Percentiles rank a stretch among this genome's conserved stretches.
Evolutionary conservation across 257 asterid genomes (phyloP).

Genomic region (Solanum gracilifrons): DNA sequence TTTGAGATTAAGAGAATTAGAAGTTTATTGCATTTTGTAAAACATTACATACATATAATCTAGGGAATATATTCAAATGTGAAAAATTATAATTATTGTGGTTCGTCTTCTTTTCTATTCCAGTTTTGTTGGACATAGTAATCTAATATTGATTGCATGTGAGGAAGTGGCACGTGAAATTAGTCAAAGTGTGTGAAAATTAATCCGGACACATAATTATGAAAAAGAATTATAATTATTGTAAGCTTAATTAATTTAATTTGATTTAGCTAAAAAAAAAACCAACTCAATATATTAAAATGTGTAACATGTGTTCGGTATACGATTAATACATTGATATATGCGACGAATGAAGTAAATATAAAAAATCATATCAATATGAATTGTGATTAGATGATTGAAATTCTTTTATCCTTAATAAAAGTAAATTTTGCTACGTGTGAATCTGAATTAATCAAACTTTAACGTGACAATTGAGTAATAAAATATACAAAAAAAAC

Average conservation of each 20-base stretch:
- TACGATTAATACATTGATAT: background rate
- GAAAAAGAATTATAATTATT: background rate
- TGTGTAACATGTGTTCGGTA: background rate
- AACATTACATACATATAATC: background rate
- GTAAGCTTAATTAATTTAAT: background rate
- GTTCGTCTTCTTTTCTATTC: background rate
- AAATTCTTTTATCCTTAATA: no score
- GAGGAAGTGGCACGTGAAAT: no score
- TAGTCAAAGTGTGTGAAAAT: accelerated
- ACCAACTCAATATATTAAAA: background rate
- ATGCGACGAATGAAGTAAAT: background rate
- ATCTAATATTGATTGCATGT: accelerated
- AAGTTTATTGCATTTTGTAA: background rate
- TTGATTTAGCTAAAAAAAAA: background rate
- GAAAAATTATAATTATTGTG: background rate
- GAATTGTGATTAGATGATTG: background rate
- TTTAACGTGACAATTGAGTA: background rate
- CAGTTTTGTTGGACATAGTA: background rate
- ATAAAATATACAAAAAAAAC: no score
- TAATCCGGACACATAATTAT: accelerated
- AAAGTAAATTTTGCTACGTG: no score
- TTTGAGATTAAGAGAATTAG: background rate
- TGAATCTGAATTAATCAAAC: no score
- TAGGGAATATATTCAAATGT: background rate
- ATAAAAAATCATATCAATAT: no score